phyloP scores from a whole-genome alignment of 441 rosid species.

The Gossypium davidsonii region DNA sequence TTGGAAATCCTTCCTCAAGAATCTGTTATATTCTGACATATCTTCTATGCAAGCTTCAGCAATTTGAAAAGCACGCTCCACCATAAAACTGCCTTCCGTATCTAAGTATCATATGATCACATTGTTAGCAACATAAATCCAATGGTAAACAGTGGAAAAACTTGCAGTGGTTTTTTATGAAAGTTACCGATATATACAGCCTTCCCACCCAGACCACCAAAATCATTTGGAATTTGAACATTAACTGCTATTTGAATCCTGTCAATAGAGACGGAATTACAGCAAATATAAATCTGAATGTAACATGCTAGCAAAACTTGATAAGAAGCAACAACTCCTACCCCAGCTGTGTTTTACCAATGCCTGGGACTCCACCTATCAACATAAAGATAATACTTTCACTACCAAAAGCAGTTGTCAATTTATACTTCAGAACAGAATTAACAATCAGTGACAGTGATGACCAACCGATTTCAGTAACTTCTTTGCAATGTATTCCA shows the following conservation, averaged over 20 bases:
- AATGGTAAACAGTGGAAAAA: background rate
- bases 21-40: constrained; percentile 48
- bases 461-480: constrained; percentile 77
- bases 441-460: background rate
- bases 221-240: constrained; percentile 77
- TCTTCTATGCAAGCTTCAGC: constrained; percentile 75
- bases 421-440: constrained; percentile 4
- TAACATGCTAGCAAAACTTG: constrained; percentile 11
- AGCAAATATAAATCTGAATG: background rate
- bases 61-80: constrained; percentile 79
- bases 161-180: background rate
- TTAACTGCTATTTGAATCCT: constrained; percentile 92
- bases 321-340: constrained; percentile 28
- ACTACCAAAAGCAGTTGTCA: background rate
- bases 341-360: constrained; percentile 97
- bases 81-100: constrained; percentile 94
- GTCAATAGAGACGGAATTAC: constrained; percentile 22
- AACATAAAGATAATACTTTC: background rate
- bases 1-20: constrained; percentile 42
- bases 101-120: constrained; percentile 35
- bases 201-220: constrained; percentile 86
- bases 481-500: constrained; percentile 81
- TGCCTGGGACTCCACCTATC: constrained; percentile 87
- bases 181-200: constrained; percentile 71
- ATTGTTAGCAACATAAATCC: constrained; percentile 3